phyloP scores from a whole-genome alignment of 2,329 filamentous ascomycete genomes.

The Fusarium sp. region DNA sequence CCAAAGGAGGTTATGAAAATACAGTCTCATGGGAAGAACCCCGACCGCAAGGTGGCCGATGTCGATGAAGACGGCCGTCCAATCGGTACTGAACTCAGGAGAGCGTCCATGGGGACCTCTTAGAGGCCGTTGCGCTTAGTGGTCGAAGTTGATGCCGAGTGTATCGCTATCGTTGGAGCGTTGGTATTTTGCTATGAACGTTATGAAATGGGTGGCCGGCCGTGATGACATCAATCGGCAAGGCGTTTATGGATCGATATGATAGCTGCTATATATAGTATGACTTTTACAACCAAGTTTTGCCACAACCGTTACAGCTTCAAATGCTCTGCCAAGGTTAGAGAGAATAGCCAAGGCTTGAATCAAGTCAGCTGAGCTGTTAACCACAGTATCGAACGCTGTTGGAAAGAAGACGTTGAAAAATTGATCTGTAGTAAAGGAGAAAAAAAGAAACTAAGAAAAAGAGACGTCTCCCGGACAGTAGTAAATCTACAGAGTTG shows the following conservation, averaged over 20 bases:
- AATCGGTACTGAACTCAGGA: slow-evolving; percentile 50
- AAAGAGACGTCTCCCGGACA: slow-evolving; percentile 37
- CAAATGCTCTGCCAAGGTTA: neutral
- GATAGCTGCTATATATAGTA: neutral
- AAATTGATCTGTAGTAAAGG: slow-evolving; percentile 34
- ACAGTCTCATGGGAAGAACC: slow-evolving; percentile 59
- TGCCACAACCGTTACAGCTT: neutral
- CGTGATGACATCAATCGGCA: neutral
- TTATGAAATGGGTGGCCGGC: neutral
- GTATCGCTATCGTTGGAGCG: neutral
- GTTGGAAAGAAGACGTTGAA: slow-evolving; percentile 15
- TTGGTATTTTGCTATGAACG: neutral
- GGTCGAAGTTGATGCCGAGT: neutral
- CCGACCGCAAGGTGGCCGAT: slow-evolving; percentile 60
- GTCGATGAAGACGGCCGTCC: slow-evolving; percentile 53
- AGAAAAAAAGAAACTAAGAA: slow-evolving; percentile 39
- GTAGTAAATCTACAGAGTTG: slow-evolving; percentile 41
- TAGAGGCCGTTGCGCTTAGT: neutral
- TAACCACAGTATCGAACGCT: neutral
- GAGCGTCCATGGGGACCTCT: neutral
- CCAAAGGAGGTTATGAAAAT: slow-evolving; percentile 61
- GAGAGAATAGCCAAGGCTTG: neutral
- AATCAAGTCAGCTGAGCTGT: neutral
- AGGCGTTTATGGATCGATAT: neutral
- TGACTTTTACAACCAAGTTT: neutral